A percentile compares a stretch with the other conserved stretches of the same genome.
Conservation (phyloP, 148 eudicot genomes). For the Tetragonia tetragonoides region DNA sequence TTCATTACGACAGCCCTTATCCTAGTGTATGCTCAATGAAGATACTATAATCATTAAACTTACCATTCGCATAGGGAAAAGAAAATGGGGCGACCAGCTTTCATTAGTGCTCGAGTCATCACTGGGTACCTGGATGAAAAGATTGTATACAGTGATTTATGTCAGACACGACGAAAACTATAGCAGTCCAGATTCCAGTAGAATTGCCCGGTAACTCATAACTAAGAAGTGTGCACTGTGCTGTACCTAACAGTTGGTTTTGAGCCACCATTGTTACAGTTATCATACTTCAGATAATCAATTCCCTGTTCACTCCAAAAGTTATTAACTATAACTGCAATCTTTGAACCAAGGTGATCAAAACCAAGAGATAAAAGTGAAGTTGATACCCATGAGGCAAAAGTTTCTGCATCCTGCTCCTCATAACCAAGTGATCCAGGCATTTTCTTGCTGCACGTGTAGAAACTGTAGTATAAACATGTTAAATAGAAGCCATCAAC, state of each 20-base stretch:
- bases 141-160: background rate
- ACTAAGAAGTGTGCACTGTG: background rate
- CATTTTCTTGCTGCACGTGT: constrained; percentile 68
- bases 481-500: background rate
- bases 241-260: constrained; percentile 68
- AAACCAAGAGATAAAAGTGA: background rate
- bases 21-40: background rate
- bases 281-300: constrained; percentile 91
- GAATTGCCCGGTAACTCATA: background rate
- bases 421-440: constrained; percentile 86
- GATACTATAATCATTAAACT: background rate
- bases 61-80: constrained; percentile 94
- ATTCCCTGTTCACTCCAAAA: constrained; percentile 47
- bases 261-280: constrained; percentile 56
- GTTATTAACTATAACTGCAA: too few species aligned
- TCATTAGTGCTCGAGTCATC: constrained; percentile 84
- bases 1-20: background rate
- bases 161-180: background rate
- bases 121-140: constrained; percentile 52
- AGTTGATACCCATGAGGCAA: constrained; percentile 73
- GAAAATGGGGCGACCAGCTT: constrained; percentile 72
- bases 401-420: constrained; percentile 75
- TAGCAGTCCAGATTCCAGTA: background rate
- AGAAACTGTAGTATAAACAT: constrained; percentile 35
- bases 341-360: background rate